A percentile compares a stretch with the other conserved stretches of the same genome.
These are phyloP conservation scores for Calvatia gigantea DNA, from an alignment of 768 basidiomycete species.

Conservation along the genomic window DNA sequence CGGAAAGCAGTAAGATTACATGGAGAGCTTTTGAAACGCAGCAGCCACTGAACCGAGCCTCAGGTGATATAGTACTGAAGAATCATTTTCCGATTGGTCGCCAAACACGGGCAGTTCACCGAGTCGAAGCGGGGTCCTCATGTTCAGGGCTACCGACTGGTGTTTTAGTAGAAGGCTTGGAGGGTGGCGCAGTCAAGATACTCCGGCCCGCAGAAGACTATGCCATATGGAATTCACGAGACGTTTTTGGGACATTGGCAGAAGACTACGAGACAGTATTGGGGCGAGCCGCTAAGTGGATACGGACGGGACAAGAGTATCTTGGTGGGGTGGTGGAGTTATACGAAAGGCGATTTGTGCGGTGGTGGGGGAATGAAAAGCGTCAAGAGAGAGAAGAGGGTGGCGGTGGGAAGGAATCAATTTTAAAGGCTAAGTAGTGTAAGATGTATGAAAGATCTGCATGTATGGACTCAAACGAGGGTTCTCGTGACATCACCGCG, in stretches of 20 bases:
- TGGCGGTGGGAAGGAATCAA: constrained; percentile 4
- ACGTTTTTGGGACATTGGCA: constrained; percentile 57
- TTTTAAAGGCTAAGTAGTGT: neutral
- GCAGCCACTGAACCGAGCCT: neutral
- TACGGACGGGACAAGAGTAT: constrained; percentile 51
- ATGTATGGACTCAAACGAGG: neutral
- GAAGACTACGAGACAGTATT: constrained; percentile 50
- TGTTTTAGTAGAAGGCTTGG: constrained; percentile 11
- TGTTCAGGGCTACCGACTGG: neutral
- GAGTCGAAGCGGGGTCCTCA: neutral
- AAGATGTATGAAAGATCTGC: neutral
- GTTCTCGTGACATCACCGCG: constrained; percentile 1
- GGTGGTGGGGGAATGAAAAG: constrained; percentile 39
- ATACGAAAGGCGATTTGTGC: constrained; percentile 60
- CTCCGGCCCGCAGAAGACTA: constrained; percentile 57
- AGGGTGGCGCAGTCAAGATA: constrained; percentile 7
- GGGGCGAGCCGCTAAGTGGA: constrained; percentile 46
- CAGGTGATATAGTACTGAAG: constrained; percentile 29
- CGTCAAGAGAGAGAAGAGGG: constrained; percentile 9
- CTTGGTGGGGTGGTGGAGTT: constrained; percentile 55
- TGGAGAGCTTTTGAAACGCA: neutral
- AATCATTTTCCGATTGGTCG: constrained; percentile 38
- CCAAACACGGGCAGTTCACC: neutral
- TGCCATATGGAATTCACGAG: constrained; percentile 64
- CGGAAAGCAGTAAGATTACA: constrained; percentile 19